Base-by-base conservation (phyloP, 2,329 filamentous ascomycete genomes). In the Monilinia vaccinii-corymbosi region DNA sequence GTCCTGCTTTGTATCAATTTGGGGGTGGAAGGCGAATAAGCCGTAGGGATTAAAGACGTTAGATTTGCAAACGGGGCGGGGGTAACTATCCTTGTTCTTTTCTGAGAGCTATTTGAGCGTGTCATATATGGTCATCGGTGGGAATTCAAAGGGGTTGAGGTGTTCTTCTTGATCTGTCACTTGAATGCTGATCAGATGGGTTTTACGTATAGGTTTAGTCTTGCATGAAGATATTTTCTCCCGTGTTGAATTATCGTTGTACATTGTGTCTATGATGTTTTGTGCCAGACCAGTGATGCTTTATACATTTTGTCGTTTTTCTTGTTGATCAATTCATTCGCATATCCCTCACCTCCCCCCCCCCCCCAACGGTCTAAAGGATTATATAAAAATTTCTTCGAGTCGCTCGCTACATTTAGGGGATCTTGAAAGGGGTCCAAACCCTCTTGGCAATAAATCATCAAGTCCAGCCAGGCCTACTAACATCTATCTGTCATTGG, bases 1-100 rank as follows among this genome's bases (percentile, higher is more conserved):
- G 66, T 53, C 69, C 69, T 14, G 63, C 58, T 52, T 63, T 59
- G 28, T 58, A 61, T 40, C 60, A 63, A n/a, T 64, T 61, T 57
- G 56, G 62, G 21, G 62, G 63, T 46, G 59, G 66, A 32, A 64
- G 67, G 34, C 53, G 56, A 18, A 67, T 50, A 53, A 61, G 59
- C 32, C 44, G 59, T 31, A 51, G 40, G 46, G 59, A 61, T 36
- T 58, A 7, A 44, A 34, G 32, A 23, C 23, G 32, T 23, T 55
- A 45, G 51, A 55, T 55, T 32, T 44, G 4, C 38, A 32, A 40
- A 31, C 32, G 18, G n/a, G 23, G 14, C 8, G 13, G 58, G 58
- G 31, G 56, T 47, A 8, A 38, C 55, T 34, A 40, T 51, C 47
- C 42, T 31, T 23, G 31, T 50, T 40, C 21, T 28, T 47, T 57